Conservation (phyloP, 139 green algal species). For the Tetratostichococcus sp. region DNA sequence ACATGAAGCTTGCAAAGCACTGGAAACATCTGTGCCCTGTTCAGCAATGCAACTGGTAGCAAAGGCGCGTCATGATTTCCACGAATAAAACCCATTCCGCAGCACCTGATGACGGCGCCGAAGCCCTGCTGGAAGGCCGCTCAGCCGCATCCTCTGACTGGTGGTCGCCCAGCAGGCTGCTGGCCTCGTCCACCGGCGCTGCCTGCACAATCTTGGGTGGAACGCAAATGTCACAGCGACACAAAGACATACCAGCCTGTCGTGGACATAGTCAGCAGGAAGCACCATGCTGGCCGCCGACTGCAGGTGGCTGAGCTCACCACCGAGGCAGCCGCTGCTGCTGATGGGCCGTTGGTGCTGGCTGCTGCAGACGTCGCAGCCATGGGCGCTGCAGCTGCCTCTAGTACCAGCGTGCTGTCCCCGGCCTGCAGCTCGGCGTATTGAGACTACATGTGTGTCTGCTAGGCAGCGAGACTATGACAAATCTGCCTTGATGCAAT, state of each 20-base stretch:
- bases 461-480: no score
- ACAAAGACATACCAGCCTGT: no score
- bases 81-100: no score
- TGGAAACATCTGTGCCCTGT: no score
- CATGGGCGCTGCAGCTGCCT: neutral
- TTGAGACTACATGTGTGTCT: no score
- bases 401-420: neutral
- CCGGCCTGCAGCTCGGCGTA: neutral
- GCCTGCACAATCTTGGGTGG: neutral
- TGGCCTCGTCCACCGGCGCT: constrained; percentile 33
- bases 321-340: neutral
- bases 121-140: neutral
- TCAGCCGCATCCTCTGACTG: constrained; percentile 27
- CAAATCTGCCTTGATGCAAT: neutral
- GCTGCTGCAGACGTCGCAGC: neutral
- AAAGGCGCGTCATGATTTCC: no score
- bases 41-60: no score
- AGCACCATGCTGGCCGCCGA: no score
- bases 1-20: no score
- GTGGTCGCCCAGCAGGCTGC: constrained; percentile 43
- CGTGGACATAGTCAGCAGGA: no score
- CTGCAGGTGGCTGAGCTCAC: neutral
- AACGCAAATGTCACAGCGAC: no score
- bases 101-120: neutral
- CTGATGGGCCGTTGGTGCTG: neutral